Evolutionary conservation across 192 early-diverging fungal species (phyloP).

Genomic region (Gonapodya prolifera): DNA sequence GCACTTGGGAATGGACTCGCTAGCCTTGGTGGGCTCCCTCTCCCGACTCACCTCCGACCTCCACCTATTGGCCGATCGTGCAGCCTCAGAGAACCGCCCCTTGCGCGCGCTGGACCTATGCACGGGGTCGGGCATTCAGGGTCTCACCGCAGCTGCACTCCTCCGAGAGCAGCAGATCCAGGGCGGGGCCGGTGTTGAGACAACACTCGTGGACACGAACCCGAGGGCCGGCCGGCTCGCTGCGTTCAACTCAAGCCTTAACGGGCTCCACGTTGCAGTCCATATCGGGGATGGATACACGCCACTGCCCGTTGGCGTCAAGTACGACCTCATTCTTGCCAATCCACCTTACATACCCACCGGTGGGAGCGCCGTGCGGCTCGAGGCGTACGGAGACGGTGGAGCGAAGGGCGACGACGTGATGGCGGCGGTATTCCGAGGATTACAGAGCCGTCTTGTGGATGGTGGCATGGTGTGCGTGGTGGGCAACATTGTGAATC

Average conservation of each 20-base stretch:
- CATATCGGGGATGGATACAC: neutral
- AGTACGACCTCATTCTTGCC: neutral
- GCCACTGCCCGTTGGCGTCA: neutral
- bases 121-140: constrained; percentile 1
- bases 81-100: neutral
- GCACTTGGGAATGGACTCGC: neutral
- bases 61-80: neutral
- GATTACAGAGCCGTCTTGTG: neutral
- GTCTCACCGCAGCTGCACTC: neutral
- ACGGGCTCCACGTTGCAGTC: neutral
- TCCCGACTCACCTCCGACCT: neutral
- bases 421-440: neutral
- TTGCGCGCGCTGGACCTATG: neutral
- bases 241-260: neutral
- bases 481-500: neutral
- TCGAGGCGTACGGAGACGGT: constrained; percentile 1
- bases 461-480: neutral
- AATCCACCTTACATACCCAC: constrained; percentile 2
- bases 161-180: neutral
- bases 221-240: neutral
- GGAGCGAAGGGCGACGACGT: neutral
- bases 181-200: neutral
- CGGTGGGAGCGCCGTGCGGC: neutral
- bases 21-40: neutral
- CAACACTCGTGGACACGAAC: neutral